Base-by-base conservation (phyloP, 139 green algal species). In the Monoraphidium neglectum region DNA sequence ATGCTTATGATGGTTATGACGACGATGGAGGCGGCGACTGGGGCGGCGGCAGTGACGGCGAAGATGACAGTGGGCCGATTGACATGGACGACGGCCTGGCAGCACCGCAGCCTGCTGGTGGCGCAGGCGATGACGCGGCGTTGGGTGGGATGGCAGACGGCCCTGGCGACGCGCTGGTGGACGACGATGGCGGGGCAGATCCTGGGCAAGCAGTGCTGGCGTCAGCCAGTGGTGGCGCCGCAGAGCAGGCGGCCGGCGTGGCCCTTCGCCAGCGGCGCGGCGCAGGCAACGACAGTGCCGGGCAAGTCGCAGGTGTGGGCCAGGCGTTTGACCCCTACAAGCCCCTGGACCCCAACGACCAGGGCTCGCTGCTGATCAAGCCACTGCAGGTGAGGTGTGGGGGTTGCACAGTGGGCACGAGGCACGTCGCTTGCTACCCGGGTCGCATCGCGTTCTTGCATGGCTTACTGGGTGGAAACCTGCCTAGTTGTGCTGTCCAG, bases 251-350 rank as follows among this genome's bases (percentile, higher is more conserved):
- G 32, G 56, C 57, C 53, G 70, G 8, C 1, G 56, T 72, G 53
- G 68, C 33, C 21, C 59, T 68, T 32, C 46, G 40, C 69, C 69
- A 66, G 57, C 68, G 62, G n/a, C 54, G 70, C 2, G 57, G 73
- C 4, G 36, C 62, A 32, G 57, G 51, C 6, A 28, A 64, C 21
- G 38, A 32, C 53, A 68, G 51, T 35, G 33, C 21, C 21, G 40
- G 21, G 3, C 54, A 69, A 30, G 47, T 4, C 67, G 63, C 13
- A 59, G 73, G 1, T 66, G 49, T 43, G 33, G 72, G n/a, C n/a
- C n/a, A 84, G 15, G 75, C 61, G 10, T 92, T 85, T 64, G 89
- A 97, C 74, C 89, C 91, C 0, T 97, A 91, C 77, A 67, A 73
- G n/a, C 92, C 88, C 1, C 82, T 95, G 51, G 88, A 97, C 71